Conservation (phyloP, 306 rosid species). For the Casuarina glauca region DNA sequence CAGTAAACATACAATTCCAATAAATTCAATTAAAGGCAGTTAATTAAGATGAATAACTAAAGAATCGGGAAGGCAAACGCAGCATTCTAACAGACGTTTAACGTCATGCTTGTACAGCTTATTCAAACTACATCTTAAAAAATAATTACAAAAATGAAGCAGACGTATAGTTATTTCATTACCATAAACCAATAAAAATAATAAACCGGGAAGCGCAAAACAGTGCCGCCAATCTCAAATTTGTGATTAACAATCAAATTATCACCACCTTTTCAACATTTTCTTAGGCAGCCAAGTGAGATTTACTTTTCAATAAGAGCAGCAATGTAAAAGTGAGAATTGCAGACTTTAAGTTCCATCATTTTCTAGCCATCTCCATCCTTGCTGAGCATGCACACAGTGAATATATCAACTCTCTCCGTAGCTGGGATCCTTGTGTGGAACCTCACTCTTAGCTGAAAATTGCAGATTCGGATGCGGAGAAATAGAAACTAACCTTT, state of each 20-base stretch:
- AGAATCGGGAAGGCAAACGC: background rate
- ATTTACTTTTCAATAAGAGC: background rate
- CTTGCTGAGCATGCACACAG: constrained; percentile 5
- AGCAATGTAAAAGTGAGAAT: background rate
- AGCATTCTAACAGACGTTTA: background rate
- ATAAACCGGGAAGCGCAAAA: background rate
- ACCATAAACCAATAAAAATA: background rate
- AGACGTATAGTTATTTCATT: background rate
- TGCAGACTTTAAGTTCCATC: background rate
- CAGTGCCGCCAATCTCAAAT: background rate
- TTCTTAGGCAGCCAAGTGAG: background rate
- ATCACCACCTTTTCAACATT: background rate
- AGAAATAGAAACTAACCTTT: constrained; percentile 50
- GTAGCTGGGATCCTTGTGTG: background rate
- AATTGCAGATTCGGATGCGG: constrained; percentile 12
- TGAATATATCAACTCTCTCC: background rate
- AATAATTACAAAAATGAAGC: background rate
- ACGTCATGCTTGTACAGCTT: background rate
- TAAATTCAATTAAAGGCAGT: constrained; percentile 17
- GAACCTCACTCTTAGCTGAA: constrained; percentile 4
- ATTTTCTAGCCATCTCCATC: background rate
- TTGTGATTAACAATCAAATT: background rate
- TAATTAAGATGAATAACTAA: background rate
- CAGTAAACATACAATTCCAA: constrained; percentile 6
- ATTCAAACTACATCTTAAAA: background rate